A percentile compares a stretch with the other conserved stretches of the same genome.
These are phyloP conservation scores for Hypoxylon sp. DNA, from an alignment of 2,329 filamentous ascomycete genomes.

Conservation along the genomic window DNA sequence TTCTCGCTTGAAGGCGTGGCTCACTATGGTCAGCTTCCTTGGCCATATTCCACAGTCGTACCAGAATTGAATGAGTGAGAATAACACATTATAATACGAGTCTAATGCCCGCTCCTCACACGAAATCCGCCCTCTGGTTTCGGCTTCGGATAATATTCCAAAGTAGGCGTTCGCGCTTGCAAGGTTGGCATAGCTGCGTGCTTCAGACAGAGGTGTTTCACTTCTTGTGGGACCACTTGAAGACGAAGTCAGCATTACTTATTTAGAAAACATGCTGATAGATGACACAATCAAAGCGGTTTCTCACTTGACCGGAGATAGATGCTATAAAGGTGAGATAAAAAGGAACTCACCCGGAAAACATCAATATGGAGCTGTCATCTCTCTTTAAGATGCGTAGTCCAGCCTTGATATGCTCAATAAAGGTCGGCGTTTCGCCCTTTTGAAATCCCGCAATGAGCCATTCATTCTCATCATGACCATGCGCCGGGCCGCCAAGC, in stretches of 20 bases:
- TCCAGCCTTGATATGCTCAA: conserved; percentile 78
- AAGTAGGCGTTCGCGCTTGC: conserved; percentile 63
- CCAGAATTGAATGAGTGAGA: conserved; percentile 73
- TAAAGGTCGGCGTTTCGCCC: conserved; percentile 83
- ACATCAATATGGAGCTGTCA: conserved; percentile 67
- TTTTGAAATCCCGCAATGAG: conserved; percentile 82
- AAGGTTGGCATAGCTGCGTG: conserved; percentile 70
- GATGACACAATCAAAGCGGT: neutral
- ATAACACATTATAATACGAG: conserved; percentile 86
- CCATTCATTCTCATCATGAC: conserved; percentile 72
- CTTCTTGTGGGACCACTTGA: conserved; percentile 73
- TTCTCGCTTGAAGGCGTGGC: conserved; percentile 75
- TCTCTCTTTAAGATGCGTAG: conserved; percentile 64
- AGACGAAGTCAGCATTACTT: neutral
- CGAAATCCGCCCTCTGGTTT: conserved; percentile 57
- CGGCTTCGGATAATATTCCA: conserved; percentile 50
- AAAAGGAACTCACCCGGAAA: conserved; percentile 73
- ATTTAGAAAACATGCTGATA: neutral
- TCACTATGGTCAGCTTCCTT: conserved; percentile 69
- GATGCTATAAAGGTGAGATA: neutral
- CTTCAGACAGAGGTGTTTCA: conserved; percentile 70
- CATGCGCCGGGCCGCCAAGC: conserved; percentile 66
- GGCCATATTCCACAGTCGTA: conserved; percentile 68
- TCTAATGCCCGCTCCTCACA: conserved; percentile 82
- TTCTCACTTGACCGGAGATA: neutral